Evolutionary conservation across 768 basidiomycete genomes (phyloP).

Genomic region (Collybiopsis luxurians): DNA sequence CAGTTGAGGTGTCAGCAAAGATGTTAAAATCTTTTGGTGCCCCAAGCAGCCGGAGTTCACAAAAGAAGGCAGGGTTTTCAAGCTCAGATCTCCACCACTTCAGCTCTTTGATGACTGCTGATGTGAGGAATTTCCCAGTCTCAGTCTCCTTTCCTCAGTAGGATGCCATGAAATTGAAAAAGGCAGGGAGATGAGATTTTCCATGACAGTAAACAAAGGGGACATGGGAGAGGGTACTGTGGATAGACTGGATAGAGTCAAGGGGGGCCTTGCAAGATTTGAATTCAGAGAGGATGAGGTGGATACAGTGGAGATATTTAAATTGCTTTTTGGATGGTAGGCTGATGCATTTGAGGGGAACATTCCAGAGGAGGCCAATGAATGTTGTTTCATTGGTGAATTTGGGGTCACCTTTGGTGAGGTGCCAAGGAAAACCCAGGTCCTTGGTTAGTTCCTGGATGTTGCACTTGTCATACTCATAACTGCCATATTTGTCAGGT

Average conservation of each 20-base stretch:
- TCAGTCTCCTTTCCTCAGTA: slow-evolving; percentile 16
- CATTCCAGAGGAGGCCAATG: too few species aligned
- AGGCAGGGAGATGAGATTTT: slow-evolving; percentile 19
- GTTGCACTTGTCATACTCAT: too few species aligned
- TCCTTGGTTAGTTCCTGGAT: too few species aligned
- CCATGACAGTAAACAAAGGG: slow-evolving; percentile 27
- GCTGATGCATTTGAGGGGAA: slow-evolving; percentile 15
- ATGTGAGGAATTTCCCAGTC: slow-evolving; percentile 14
- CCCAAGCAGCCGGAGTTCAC: slow-evolving; percentile 13
- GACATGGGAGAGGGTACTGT: slow-evolving; percentile 30
- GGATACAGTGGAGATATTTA: slow-evolving; percentile 18
- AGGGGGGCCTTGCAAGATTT: neutral
- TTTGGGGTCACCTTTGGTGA: too few species aligned
- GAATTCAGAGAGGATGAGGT: slow-evolving; percentile 11
- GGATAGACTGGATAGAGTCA: slow-evolving; percentile 17
- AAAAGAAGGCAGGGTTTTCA: neutral
- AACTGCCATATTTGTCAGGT: too few species aligned
- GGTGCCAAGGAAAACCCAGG: too few species aligned
- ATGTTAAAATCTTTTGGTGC: slow-evolving; percentile 18
- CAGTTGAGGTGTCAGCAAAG: slow-evolving; percentile 28
- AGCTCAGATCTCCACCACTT: slow-evolving; percentile 27
- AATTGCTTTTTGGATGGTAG: slow-evolving; percentile 22
- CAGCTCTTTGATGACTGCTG: slow-evolving; percentile 23
- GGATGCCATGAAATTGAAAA: slow-evolving; percentile 22
- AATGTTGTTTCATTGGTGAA: too few species aligned